Evolutionary conservation across 495 filamentous ascomycete genomes (phyloP), one percentile per base, ranked within the genome.

Genomic region (Collariella sp.): DNA sequence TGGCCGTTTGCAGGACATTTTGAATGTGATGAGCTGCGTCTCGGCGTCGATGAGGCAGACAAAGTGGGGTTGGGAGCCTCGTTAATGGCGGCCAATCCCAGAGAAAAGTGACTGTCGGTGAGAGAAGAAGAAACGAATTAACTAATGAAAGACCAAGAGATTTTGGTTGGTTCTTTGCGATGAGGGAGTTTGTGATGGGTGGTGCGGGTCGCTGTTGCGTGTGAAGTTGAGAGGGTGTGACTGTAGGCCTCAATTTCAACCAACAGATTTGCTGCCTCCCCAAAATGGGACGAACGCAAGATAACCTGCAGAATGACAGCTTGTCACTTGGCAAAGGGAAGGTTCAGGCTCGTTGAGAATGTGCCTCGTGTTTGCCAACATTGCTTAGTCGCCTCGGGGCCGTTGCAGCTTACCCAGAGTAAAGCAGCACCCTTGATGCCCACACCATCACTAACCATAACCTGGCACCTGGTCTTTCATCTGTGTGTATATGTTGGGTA

Each of bases 401-500:
- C n/a, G n/a, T n/a, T n/a, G n/a, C n/a, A n/a, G n/a, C n/a, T n/a
- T n/a, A n/a, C n/a, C 5, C 4, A 31, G 26, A 9, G 26, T 9
- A 31, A 31, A 31, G n/a, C n/a, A n/a, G n/a, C 26, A 31, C 9
- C 26, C 26, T 31, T 4, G 5, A 31, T 31, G 26, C 9, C 9
- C 26, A 31, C 9, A 31, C 4, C 9, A 31, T 31, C 26, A 31
- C 26, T 31, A 9, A 31, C 16, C 39, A 41, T 7, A 41, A 41
- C 2, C 16, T 7, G 19, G 39, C 4, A 16, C 36, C 16, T 5
- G 16, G 36, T 18, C 19, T 18, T 10, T 16, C 18, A 10, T 20
- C 16, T 18, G 12, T n/a, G 23, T 49, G 26, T 12, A 19, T 18
- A 20, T 22, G 40, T 35, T 55, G 56, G 59, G 57, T 62, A 62